Evolutionary conservation across 2,329 filamentous ascomycete genomes (phyloP), one percentile per base, ranked within the genome.

Genomic region (Dothideomycetes sp.): DNA sequence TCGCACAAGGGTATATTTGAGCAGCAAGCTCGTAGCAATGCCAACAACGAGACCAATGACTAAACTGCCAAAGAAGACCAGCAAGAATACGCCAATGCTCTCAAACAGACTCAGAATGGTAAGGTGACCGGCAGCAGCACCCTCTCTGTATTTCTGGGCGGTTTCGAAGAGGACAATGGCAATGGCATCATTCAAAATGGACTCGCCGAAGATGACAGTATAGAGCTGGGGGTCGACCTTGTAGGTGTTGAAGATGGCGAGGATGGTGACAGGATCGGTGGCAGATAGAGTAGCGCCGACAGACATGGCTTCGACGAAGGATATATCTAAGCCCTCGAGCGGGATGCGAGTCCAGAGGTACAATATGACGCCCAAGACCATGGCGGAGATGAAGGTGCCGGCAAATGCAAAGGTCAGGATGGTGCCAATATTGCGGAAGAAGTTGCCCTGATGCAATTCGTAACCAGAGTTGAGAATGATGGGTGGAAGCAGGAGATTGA

Each of bases 131-230:
- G 65, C 72, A n/a, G 74, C 73, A 19, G 77, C 74, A 18, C 81
- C 84, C 46, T 81, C 79, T 57, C 80, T 87, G 61, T 95, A 94
- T 59, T 84, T 83, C 59, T 95, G 89, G 9, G 91, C 91, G 4
- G 91, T 95, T 66, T 98, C 89, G 63, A 98, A 98, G 50, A 98
- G 77, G 55, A 98, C 91, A 60, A 98, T 98, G 48, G 91, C 91
- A 55, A 98, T 89, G 33, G 91, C 91, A 66, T 98, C 91, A 60
- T 98, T 98, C 41, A 98, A 69, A 45, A 98, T 96, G 5, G 89
- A 94, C 65, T 98, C 91, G 57, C 91, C 91, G 60, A 98, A 98
- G 50, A 98, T 98, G 59, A 98, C 80, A 19, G 91, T 98, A 65
- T 98, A 98, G 14, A 98, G 75, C 64, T 96, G 96, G 3, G 91